Evolutionary conservation across 768 basidiomycete genomes (phyloP), one percentile per base, ranked within the genome.

Genomic region (Mycena olivaceomarginata): DNA sequence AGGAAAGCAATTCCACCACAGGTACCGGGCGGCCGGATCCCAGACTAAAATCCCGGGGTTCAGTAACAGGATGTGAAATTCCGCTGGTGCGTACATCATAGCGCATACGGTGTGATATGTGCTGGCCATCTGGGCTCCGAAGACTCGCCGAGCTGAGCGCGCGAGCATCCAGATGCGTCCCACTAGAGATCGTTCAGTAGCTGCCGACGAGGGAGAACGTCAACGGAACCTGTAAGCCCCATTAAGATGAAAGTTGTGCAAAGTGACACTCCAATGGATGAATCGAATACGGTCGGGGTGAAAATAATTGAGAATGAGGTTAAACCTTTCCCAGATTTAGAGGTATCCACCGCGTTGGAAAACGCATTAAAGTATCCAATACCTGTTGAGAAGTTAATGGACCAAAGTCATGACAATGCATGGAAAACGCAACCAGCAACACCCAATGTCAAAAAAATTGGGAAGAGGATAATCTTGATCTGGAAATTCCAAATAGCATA

Each of bases 401-500:
- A 56, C 53, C 53, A n/a, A 7, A 56, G 7, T 46, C 22, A 45
- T 31, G 41, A 22, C n/a, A n/a, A 8, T 39, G 25, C 31, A n/a
- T 11, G 16, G 22, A 25, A 62, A 22, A 64, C n/a, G 2, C 46
- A 64, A 51, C 70, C 62, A 22, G 48, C 70, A 25, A 53, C 62
- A 18, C 12, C 45, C 7, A 72, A 25, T 12, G 70, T 72, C 40
- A 51, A 40, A 39, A 72, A 10, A 48, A 48, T 48, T 7, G 70
- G 70, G 15, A 64, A 20, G 45, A 53, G 9, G 60, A 71, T 22
- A n/a, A 71, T 71, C 25, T 31, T 18, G 15, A 40, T n/a, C 3
- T 18, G 56, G 11, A 62, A 70, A 39, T 60, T 60, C 69, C 69
- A 62, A 39, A 70, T 46, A 5, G 59, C 69, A 18, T 70, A 70